Evolutionary conservation across 768 basidiomycete genomes (phyloP), one percentile per base, ranked within the genome.

Genomic region (Coprinopsis strossmayeri): DNA sequence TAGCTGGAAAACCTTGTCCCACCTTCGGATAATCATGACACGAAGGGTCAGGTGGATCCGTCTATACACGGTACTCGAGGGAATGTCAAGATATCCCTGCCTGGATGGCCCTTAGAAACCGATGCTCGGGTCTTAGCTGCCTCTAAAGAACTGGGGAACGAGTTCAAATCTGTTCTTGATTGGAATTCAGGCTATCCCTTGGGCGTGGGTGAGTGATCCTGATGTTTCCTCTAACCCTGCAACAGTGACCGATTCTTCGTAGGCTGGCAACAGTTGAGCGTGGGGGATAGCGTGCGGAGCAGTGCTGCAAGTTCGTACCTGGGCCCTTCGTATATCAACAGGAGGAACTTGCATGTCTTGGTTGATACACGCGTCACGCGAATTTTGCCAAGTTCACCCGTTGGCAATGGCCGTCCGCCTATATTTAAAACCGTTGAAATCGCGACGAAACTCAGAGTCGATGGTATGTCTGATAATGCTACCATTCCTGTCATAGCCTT

Each of bases 291-390:
- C 15, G 37, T 47, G 12, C 51, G 62, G 48, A 62, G 61, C 34
- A 61, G 59, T 32, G 51, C 62, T 5, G 59, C 61, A 3, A 59
- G 57, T 1, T 53, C 59, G 2, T 64, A 64, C 41, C 55, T 64
- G 21, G 50, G 38, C 10, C 42, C 53, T 1, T 49, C 60, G 5
- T 55, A 58, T 30, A 44, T 58, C 7, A 41, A 34, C 0, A 60
- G 66, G 3, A 20, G 34, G 10, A 69, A 69, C 48, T 46, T 69
- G 13, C 50, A 66, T 32, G 55, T 70, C 17, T 20, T 70, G 3
- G 30, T 64, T 10, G 59, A 61, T 35, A 59, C 64, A 1, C 58
- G 58, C 20, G 65, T 61, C 2, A 57, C 57, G 3, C 54, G 57
- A 4, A 39, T 64, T 17, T 47, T 56, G 15, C 43, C 52, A 10